Percentiles rank a stretch among this genome's conserved stretches.
These are phyloP conservation scores for Chaetomium sp. DNA, from an alignment of 2,329 filamentous ascomycete species.

Conservation along the genomic window DNA sequence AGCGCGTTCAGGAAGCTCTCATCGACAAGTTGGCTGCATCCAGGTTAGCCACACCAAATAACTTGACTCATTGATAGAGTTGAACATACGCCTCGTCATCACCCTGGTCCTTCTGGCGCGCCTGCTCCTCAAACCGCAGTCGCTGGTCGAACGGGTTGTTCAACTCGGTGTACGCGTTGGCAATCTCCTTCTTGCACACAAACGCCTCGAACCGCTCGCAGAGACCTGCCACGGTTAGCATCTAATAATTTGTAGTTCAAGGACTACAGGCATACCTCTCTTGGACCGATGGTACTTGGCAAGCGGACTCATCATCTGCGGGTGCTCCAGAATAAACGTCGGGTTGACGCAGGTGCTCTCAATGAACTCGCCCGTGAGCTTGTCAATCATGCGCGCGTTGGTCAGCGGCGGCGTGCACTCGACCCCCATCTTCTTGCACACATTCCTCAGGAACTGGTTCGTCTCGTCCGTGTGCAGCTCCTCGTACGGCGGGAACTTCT, in stretches of 20 bases:
- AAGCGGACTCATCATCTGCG: slow-evolving; percentile 84
- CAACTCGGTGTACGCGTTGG: slow-evolving; percentile 96
- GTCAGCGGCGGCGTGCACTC: slow-evolving; percentile 87
- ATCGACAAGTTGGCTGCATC: slow-evolving; percentile 68
- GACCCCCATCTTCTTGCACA: slow-evolving; percentile 85
- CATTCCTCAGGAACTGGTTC: slow-evolving; percentile 74
- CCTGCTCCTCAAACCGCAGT: slow-evolving; percentile 88
- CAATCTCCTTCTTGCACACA: slow-evolving; percentile 94
- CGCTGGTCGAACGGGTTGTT: slow-evolving; percentile 96
- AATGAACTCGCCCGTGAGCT: slow-evolving; percentile 88
- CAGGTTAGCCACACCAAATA: slow-evolving; percentile 11
- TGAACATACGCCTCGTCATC: slow-evolving; percentile 78
- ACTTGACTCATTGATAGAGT: too few relatives aligned
- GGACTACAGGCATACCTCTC: slow-evolving; percentile 37
- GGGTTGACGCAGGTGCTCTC: slow-evolving; percentile 92
- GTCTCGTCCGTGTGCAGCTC: slow-evolving; percentile 86
- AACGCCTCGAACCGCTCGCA: slow-evolving; percentile 98
- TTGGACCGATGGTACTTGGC: slow-evolving; percentile 87
- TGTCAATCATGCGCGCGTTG: slow-evolving; percentile 94
- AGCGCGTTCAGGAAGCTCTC: slow-evolving; percentile 90
- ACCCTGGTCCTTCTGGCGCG: slow-evolving; percentile 88
- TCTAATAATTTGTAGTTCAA: too few relatives aligned
- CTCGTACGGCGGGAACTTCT: slow-evolving; percentile 87
- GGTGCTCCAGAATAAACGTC: slow-evolving; percentile 77
- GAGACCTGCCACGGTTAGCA: slow-evolving; percentile 43